A percentile compares a stretch with the other conserved stretches of the same genome.
Conservation (phyloP, 2,329 filamentous ascomycete genomes). For the Fusarium irregulare region DNA sequence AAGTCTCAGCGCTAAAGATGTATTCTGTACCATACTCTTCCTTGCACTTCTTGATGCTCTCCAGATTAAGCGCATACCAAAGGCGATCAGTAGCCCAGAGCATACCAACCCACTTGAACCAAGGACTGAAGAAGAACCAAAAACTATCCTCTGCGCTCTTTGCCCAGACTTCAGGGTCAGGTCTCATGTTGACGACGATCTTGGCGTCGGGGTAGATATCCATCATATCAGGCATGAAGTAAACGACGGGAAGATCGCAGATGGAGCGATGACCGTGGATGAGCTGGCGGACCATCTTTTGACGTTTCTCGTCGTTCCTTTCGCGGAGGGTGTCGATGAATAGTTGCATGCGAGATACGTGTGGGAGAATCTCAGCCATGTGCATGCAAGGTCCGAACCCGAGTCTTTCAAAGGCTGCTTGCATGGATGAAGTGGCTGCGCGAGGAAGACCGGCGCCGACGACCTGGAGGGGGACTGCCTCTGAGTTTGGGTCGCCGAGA, state of each 20-base stretch:
- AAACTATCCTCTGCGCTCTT: conserved; percentile 44
- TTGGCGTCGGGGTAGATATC: conserved; percentile 53
- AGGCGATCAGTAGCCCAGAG: conserved; percentile 47
- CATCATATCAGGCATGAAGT: conserved; percentile 53
- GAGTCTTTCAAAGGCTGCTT: conserved; percentile 49
- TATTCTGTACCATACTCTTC: neutral
- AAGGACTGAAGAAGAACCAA: conserved; percentile 45
- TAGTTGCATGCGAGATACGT: conserved; percentile 40
- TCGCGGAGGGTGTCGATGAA: conserved; percentile 47
- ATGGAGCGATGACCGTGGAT: conserved; percentile 48
- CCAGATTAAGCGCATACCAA: conserved; percentile 43
- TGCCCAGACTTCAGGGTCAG: conserved; percentile 44
- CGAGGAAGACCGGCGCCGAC: conserved; percentile 50
- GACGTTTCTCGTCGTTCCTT: conserved; percentile 41
- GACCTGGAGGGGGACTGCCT: conserved; percentile 32
- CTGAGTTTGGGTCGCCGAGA: conserved; percentile 1
- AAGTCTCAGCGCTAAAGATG: neutral
- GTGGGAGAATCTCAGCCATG: conserved; percentile 48
- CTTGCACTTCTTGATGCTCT: neutral
- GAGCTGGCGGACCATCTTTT: conserved; percentile 47
- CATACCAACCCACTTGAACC: conserved; percentile 43
- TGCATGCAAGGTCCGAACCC: conserved; percentile 50
- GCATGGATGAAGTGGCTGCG: conserved; percentile 52
- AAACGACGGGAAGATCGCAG: conserved; percentile 48
- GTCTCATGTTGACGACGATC: conserved; percentile 50